These are phyloP conservation scores for Coriaria nepalensis DNA, from an alignment of 306 rosid genomes.

Conservation along the genomic window DNA sequence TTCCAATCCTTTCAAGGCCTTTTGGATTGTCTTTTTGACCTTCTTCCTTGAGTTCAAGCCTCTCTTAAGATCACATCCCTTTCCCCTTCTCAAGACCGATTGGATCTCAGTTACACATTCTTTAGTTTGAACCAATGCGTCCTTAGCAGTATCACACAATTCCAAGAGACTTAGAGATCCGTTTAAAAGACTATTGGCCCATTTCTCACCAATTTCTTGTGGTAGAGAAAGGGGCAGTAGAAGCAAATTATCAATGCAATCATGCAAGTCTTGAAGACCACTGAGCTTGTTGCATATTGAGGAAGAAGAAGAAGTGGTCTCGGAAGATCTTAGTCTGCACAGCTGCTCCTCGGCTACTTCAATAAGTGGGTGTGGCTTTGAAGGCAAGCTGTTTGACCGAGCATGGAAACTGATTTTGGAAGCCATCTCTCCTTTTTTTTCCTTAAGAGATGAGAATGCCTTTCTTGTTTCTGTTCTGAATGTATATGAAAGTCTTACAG, in stretches of 20 bases:
- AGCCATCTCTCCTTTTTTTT: slow-evolving; percentile 11
- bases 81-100: slow-evolving; percentile 8
- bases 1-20: slow-evolving; percentile 14
- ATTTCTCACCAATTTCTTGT: slow-evolving; percentile 6
- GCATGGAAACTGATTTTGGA: slow-evolving; percentile 6
- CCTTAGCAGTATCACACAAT: slow-evolving; percentile 11
- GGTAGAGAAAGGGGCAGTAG: slow-evolving; percentile 6
- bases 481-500: not conserved
- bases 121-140: slow-evolving; percentile 11
- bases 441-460: no score
- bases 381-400: slow-evolving; percentile 19
- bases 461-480: not conserved
- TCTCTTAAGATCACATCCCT: slow-evolving; percentile 11
- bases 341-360: slow-evolving; percentile 14
- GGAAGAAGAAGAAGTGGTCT: slow-evolving; percentile 7
- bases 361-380: slow-evolving; percentile 17
- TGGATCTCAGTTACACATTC: slow-evolving; percentile 14
- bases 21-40: slow-evolving; percentile 13
- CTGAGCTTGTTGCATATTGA: slow-evolving; percentile 10
- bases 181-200: slow-evolving; percentile 6
- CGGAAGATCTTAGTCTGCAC: slow-evolving; percentile 9
- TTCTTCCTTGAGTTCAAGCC: slow-evolving; percentile 13
- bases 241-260: slow-evolving; percentile 13
- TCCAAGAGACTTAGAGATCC: slow-evolving; percentile 20
- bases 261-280: slow-evolving; percentile 19